These are phyloP conservation scores for Mucor mucedo DNA, from an alignment of 371 early-diverging fungal species.

Conservation along the genomic window DNA sequence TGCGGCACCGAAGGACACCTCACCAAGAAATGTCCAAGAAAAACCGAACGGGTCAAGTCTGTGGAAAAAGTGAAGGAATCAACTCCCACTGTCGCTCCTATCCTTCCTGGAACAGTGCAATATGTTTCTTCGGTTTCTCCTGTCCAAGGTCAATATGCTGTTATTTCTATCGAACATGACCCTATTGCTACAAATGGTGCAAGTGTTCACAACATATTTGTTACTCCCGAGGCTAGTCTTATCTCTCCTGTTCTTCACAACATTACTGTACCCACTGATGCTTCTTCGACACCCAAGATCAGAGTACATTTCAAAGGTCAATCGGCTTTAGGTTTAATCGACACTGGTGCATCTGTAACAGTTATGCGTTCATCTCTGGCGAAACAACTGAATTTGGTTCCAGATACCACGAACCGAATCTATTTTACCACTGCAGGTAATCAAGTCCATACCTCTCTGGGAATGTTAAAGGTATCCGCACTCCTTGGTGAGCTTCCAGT, in stretches of 20 bases:
- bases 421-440: slow-evolving; percentile 9
- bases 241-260: neutral
- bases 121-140: too few relatives aligned
- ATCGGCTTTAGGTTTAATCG: neutral
- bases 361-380: neutral
- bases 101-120: neutral
- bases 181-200: too few relatives aligned
- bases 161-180: slow-evolving; percentile 11
- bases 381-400: neutral
- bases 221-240: too few relatives aligned
- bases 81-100: neutral
- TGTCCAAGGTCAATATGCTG: slow-evolving; percentile 2
- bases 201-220: too few relatives aligned
- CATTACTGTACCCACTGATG: too few relatives aligned
- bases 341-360: slow-evolving; percentile 15
- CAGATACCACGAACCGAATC: neutral
- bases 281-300: too few relatives aligned
- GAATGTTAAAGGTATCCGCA: neutral
- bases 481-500: neutral
- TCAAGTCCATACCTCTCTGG: neutral
- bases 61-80: neutral
- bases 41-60: too few relatives aligned
- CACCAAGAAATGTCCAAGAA: slow-evolving; percentile 9
- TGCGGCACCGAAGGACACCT: slow-evolving; percentile 10
- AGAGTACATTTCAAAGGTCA: neutral